Conservation (phyloP, 2,329 filamentous ascomycete species). For the Cladosporium sp. region DNA sequence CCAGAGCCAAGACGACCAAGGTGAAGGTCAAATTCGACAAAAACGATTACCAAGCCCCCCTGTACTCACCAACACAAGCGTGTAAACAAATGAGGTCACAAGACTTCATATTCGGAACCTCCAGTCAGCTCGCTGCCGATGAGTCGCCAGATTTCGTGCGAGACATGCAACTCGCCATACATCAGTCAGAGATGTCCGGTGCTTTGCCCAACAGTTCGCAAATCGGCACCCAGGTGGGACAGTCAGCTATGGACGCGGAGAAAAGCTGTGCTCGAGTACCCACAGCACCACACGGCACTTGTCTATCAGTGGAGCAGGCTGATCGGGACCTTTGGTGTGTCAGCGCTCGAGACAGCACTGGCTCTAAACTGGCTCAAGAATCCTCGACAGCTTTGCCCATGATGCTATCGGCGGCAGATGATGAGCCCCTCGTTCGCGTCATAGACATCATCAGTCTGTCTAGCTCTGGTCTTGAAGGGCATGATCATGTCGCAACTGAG, state of each 20-base stretch:
- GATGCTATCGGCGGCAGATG: neutral
- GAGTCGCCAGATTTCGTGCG: slow-evolving; percentile 67
- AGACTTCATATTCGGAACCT: slow-evolving; percentile 82
- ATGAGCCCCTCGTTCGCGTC: neutral
- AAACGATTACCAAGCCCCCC: slow-evolving; percentile 24
- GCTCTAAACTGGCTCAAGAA: slow-evolving; percentile 35
- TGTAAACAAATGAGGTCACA: slow-evolving; percentile 66
- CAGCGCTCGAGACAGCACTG: slow-evolving; percentile 65
- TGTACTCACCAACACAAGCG: slow-evolving; percentile 71
- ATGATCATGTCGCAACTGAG: neutral
- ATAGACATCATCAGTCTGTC: neutral
- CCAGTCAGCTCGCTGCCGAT: slow-evolving; percentile 75
- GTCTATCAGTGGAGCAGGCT: slow-evolving; percentile 33
- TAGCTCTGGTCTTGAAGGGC: neutral
- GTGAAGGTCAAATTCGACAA: slow-evolving; percentile 29
- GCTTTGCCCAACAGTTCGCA: slow-evolving; percentile 28
- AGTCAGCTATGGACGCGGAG: slow-evolving; percentile 6
- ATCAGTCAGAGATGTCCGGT: slow-evolving; percentile 51
- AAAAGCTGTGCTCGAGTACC: slow-evolving; percentile 30
- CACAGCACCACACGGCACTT: slow-evolving; percentile 32
- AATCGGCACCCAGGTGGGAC: neutral
- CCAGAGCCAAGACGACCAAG: slow-evolving; percentile 36
- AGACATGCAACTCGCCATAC: slow-evolving; percentile 63
- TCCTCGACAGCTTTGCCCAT: neutral
- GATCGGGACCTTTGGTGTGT: slow-evolving; percentile 65